Evolutionary conservation across 129 eudicot genomes (phyloP), one percentile per base, ranked within the genome.

Genomic region (Tanacetum coccineum): DNA sequence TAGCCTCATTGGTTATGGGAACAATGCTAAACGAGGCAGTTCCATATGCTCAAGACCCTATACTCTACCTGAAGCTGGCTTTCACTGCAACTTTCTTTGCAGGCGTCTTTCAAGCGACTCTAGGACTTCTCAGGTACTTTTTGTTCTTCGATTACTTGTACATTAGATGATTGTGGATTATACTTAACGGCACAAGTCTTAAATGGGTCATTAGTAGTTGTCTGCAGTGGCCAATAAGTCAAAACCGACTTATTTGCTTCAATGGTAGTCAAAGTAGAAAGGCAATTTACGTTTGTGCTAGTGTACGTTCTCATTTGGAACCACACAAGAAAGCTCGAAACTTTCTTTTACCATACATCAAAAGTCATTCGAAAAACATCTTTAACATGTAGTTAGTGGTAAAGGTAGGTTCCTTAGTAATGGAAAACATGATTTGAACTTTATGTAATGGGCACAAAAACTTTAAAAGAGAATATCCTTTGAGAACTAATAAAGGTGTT

Each of bases 1-100:
- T 94, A 71, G 99, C 99, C 4, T 94, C 99, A 25, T 83, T 94
- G 13, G 97, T 94, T 17, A 94, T 94, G 99, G 99, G 99, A 19
- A 89, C 99, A 44, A 94, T 94, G 99, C 87, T 94, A 44, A 80
- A 70, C 21, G 95, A 94, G 67, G 81, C 75, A 1, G 91, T 94
- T 76, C 75, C 99, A 28, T 76, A 70, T 66, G 60, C 74, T 9
- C 82, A 84, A 9, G 65, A 94, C 15, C 90, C 88, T 0, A 52
- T 19, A 51, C 97, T 94, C 54, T 94, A 89, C 74, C 93, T 94
- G 50, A 84, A 84, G 68, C 74, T 94, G 67, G 99, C 99, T 48
- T 87, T 94, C 64, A 94, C 99, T 42, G 83, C 99, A 30, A 89
- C 99, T 42, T 87, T 94, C 78, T 81, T 94, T 65, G 95, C 97